Conservation (phyloP, 1,139 yeast species). For the Lodderomyces margitis region DNA sequence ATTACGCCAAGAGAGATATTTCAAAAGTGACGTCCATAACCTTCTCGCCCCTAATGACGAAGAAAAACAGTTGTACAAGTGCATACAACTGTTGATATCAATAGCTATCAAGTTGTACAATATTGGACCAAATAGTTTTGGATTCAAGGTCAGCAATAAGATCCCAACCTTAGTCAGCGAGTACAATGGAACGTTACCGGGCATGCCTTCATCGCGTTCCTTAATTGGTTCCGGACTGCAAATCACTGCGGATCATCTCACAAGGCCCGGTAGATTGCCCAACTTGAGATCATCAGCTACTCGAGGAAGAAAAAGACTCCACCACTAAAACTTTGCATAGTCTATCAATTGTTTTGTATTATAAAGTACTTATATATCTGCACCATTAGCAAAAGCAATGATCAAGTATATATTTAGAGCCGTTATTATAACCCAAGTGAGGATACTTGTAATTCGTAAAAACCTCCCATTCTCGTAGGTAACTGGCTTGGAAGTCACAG, state of each 20-base stretch:
- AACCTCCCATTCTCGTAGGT: constrained; percentile 64
- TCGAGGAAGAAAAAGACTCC: constrained; percentile 31
- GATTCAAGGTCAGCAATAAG: constrained; percentile 36
- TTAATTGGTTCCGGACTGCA: constrained; percentile 7
- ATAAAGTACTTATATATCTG: constrained; percentile 45
- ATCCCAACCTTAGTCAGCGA: constrained; percentile 74
- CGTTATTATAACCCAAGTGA: constrained; percentile 72
- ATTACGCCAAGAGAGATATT: constrained; percentile 59
- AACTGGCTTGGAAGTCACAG: constrained; percentile 12
- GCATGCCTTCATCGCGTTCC: constrained; percentile 31
- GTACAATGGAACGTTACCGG: constrained; percentile 80
- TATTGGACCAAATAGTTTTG: constrained; percentile 28
- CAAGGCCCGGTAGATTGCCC: constrained; percentile 35
- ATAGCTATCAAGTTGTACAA: constrained; percentile 31
- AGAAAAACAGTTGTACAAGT: constrained; percentile 42
- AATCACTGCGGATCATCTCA: neutral
- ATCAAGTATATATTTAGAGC: constrained; percentile 73
- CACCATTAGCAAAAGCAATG: constrained; percentile 65
- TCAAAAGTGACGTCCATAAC: constrained; percentile 29
- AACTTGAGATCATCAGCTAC: constrained; percentile 36
- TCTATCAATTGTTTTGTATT: neutral
- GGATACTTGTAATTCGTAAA: constrained; percentile 52
- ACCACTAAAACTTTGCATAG: neutral
- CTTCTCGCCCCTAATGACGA: constrained; percentile 27
- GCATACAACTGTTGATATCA: constrained; percentile 33